Base-by-base conservation (phyloP, 257 asterid species). In the Eucommia ulmoides region DNA sequence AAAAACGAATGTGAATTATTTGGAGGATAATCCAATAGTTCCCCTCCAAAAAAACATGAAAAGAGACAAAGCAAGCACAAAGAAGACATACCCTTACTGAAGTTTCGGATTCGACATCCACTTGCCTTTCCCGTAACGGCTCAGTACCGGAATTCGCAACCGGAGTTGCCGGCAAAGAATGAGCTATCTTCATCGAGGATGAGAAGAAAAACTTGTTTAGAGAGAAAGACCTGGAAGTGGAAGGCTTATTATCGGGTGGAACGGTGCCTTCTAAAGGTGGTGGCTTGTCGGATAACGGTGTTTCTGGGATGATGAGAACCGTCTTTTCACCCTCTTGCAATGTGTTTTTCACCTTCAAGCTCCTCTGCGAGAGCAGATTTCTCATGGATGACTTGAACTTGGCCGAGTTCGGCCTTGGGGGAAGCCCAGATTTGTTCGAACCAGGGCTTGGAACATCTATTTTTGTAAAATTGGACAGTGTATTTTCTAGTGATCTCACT, bases 201-300 rank as follows among this genome's bases (percentile, higher is more conserved):
- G 95, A 77, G 74, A 76, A 80, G 69, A 89, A 67, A 53, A 82
- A 62, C 60, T 74, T 78, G 70, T 82, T 85, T 23, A 85, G 73
- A 56, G 97, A 82, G 71, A 82, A 89, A n/a, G 97, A 88, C 66
- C 93, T 80, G 21, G 95, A 84, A 54, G 97, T 80, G 11, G 94
- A 76, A 62, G 94, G 96, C 67, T 76, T 77, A 65, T 74, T 85
- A 8, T 88, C 77, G 57, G 72, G 71, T 22, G 76, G 78, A n/a
- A n/a, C n/a, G n/a, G n/a, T n/a, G n/a, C 38, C 38, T 5, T 7
- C 38, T 5, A 5, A 7, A 7, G 7, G 7, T 5, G 8, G 12
- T 5, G 94, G 96, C 66, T 76, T 77, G 65, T 74, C 88, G 10
- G 92, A 79, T 56, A 70, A 68, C 22, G 76, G 78, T n/a, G 70